These are phyloP conservation scores for Fusarium sacchari DNA, from an alignment of 2,329 filamentous ascomycete species.

Conservation along the genomic window DNA sequence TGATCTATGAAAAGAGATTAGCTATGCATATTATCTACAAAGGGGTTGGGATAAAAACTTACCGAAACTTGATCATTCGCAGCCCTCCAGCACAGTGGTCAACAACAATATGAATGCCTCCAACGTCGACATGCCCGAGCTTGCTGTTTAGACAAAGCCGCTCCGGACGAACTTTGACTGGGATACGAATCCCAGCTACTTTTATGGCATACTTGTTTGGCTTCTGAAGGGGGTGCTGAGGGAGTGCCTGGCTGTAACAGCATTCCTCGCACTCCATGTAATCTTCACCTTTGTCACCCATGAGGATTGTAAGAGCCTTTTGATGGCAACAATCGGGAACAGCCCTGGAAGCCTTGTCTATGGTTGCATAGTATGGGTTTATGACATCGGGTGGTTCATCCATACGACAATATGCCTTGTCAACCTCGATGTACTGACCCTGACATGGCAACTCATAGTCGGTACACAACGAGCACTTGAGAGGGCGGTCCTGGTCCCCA, in stretches of 20 bases:
- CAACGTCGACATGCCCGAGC: slow-evolving; percentile 14
- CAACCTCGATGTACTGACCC: background rate
- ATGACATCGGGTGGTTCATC: background rate
- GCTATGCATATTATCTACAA: background rate
- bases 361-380: background rate
- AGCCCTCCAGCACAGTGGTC: slow-evolving; percentile 1
- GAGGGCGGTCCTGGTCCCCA: background rate
- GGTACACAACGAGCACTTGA: slow-evolving; percentile 9
- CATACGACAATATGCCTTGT: background rate
- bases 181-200: slow-evolving; percentile 1
- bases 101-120: slow-evolving; percentile 26
- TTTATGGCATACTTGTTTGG: background rate
- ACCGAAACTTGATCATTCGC: slow-evolving; percentile 29
- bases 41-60: background rate
- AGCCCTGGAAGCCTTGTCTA: background rate
- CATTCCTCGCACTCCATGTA: slow-evolving; percentile 25
- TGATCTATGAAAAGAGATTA: slow-evolving; percentile 19
- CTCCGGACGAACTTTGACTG: slow-evolving; percentile 16
- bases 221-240: background rate
- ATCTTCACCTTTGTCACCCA: background rate
- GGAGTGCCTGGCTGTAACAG: background rate
- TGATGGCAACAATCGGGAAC: slow-evolving; percentile 7
- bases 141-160: slow-evolving; percentile 24
- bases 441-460: background rate
- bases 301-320: slow-evolving; percentile 10